Conservation (phyloP, 352 stramenopile genomes). For the Blastocystis sp. region DNA sequence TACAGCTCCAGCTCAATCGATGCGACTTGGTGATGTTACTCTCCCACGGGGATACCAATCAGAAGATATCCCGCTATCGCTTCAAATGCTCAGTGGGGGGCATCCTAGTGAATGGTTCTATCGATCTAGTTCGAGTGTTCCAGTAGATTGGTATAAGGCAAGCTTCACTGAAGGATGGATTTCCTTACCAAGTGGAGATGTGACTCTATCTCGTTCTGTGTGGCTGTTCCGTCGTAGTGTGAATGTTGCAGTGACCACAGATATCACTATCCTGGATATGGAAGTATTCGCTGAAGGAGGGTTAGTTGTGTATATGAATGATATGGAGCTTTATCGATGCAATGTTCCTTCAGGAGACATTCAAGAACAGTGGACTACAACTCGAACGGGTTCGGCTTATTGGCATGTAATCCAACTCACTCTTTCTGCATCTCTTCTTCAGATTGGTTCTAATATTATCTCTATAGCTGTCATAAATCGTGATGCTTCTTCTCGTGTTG, state of each 20-base stretch:
- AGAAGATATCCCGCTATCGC: not conserved
- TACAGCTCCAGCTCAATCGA: not conserved
- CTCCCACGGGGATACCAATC: not conserved
- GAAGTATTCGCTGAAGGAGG: not conserved
- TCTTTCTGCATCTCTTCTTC: not conserved
- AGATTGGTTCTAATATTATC: not conserved
- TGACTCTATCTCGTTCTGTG: not conserved
- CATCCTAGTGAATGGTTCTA: not conserved
- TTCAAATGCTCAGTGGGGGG: not conserved
- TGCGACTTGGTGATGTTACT: not conserved
- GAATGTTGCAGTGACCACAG: not conserved
- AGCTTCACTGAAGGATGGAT: not conserved
- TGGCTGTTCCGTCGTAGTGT: conserved; percentile 15
- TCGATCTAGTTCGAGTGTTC: not conserved
- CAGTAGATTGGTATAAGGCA: not conserved
- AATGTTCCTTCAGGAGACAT: not conserved
- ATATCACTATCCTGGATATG: not conserved
- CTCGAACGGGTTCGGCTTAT: not conserved
- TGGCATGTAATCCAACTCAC: not conserved
- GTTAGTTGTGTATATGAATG: not conserved
- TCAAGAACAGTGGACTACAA: not conserved
- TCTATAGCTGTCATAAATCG: conserved; percentile 19
- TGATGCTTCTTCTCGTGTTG: not conserved
- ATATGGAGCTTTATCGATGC: not conserved
- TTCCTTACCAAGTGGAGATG: not conserved